Conservation (phyloP, 495 filamentous ascomycete genomes). For the Aspergillus cavernicola region DNA sequence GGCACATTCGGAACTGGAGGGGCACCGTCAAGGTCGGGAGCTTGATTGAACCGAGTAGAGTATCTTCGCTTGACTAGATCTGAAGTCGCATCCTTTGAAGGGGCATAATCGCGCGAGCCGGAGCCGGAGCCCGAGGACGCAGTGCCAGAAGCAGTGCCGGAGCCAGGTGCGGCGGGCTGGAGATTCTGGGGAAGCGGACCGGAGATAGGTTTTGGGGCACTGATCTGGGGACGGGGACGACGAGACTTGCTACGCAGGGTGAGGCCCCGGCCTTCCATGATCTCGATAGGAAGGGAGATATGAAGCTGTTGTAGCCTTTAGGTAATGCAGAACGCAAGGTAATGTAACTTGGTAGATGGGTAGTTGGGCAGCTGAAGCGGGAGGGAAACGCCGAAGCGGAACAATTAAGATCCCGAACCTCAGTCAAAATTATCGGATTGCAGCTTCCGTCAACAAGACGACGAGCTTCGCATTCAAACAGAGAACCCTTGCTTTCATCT, state of each 20-base stretch:
- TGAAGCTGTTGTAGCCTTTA: slow-evolving; percentile 1
- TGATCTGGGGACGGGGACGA: slow-evolving; percentile 65
- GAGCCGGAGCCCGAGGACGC: slow-evolving; percentile 23
- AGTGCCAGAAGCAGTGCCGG: slow-evolving; percentile 13
- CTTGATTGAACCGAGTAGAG: slow-evolving; percentile 81
- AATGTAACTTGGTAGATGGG: not conserved
- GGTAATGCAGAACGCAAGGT: not conserved
- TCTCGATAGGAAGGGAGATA: slow-evolving; percentile 5
- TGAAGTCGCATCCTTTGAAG: slow-evolving; percentile 58
- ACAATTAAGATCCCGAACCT: slow-evolving; percentile 37
- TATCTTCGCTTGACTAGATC: slow-evolving; percentile 94
- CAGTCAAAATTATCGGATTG: slow-evolving; percentile 39
- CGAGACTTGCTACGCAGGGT: slow-evolving; percentile 89
- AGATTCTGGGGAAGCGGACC: slow-evolving; percentile 49
- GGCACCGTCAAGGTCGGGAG: slow-evolving; percentile 65
- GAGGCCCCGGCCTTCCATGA: slow-evolving; percentile 62
- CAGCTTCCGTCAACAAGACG: slow-evolving; percentile 16
- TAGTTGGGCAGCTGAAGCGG: slow-evolving; percentile 20
- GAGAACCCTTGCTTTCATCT: not conserved
- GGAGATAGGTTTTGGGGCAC: slow-evolving; percentile 78
- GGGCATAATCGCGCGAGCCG: slow-evolving; percentile 29
- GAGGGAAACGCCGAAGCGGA: slow-evolving; percentile 38
- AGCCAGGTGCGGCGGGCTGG: slow-evolving; percentile 25
- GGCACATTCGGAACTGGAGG: slow-evolving; percentile 64
- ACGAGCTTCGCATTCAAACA: slow-evolving; percentile 7